Percentiles rank a stretch among this genome's conserved stretches.
phyloP scores from a whole-genome alignment of 2,329 filamentous ascomycete species.

The Phaeosphaeria sp. region DNA sequence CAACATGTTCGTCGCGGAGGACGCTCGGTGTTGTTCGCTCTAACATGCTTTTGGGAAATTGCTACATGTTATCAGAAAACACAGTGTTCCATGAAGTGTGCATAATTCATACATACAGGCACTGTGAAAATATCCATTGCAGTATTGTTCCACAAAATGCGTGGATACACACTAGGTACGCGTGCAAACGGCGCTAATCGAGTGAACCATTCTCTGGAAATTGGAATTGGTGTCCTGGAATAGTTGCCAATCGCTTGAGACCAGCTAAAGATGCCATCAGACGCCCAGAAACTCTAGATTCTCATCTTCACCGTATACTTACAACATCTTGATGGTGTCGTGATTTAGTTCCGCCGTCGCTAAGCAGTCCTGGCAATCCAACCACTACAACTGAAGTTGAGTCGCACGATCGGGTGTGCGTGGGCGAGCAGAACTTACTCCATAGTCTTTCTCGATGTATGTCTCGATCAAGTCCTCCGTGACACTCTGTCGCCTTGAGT shows the following conservation, averaged over 20 bases:
- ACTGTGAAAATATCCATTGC: conserved; percentile 6
- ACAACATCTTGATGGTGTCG: not conserved
- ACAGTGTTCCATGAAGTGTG: not conserved
- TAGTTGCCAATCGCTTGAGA: conserved; percentile 6
- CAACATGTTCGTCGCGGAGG: not conserved
- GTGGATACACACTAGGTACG: conserved; percentile 7
- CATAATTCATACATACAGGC: not conserved
- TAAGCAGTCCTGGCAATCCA: not conserved
- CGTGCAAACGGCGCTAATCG: conserved; percentile 19
- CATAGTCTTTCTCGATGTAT: conserved; percentile 11
- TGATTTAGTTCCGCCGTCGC: not conserved
- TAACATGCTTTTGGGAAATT: not conserved
- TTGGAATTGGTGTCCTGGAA: conserved; percentile 10
- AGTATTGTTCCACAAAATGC: conserved; percentile 4
- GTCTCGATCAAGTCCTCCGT: conserved; percentile 1
- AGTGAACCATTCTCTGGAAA: conserved; percentile 3
- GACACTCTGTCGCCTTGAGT: not conserved
- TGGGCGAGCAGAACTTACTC: not conserved
- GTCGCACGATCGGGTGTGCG: not conserved
- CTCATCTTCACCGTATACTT: not conserved
- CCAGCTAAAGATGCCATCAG: conserved; percentile 1
- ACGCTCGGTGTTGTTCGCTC: not conserved
- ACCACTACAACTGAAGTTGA: not conserved
- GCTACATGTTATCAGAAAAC: not conserved
- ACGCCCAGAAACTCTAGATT: not conserved